phyloP scores from a whole-genome alignment of 345 rosid species.

The Hibiscus syriacus region DNA sequence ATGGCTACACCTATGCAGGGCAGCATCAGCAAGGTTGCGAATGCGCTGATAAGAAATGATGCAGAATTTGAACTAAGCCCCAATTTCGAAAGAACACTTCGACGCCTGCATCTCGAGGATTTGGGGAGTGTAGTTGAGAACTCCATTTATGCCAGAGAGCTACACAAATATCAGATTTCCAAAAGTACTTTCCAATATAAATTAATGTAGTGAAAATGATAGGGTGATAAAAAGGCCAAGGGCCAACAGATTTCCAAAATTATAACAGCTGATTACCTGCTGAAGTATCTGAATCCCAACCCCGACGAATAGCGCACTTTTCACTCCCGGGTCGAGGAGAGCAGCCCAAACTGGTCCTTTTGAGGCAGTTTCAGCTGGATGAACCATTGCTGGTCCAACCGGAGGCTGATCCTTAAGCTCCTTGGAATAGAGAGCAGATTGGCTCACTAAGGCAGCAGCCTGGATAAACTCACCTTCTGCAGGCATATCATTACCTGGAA shows the following conservation, averaged over 20 bases:
- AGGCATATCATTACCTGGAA: conserved; percentile 35
- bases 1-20: conserved; percentile 87
- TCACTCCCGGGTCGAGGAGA: conserved; percentile 78
- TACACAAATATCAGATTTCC: conserved; percentile 24
- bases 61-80: conserved; percentile 77
- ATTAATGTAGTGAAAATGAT: not conserved
- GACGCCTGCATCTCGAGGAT: conserved; percentile 87
- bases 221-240: not conserved
- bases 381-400: conserved; percentile 68
- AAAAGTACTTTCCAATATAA: not conserved
- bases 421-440: conserved; percentile 55
- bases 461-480: conserved; percentile 59
- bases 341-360: conserved; percentile 68
- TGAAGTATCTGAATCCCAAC: conserved; percentile 84
- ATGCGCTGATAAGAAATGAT: conserved; percentile 84
- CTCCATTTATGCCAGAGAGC: conserved; percentile 95
- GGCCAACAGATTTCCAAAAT: not conserved
- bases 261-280: conserved; percentile 65
- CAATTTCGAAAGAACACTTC: conserved; percentile 64
- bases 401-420: conserved; percentile 37
- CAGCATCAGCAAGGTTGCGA: conserved; percentile 85
- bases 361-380: conserved; percentile 41
- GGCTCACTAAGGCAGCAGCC: conserved; percentile 50
- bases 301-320: conserved; percentile 77
- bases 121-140: conserved; percentile 97